phyloP scores from a whole-genome alignment of 345 rosid species.

The Eucalyptus regnans region DNA sequence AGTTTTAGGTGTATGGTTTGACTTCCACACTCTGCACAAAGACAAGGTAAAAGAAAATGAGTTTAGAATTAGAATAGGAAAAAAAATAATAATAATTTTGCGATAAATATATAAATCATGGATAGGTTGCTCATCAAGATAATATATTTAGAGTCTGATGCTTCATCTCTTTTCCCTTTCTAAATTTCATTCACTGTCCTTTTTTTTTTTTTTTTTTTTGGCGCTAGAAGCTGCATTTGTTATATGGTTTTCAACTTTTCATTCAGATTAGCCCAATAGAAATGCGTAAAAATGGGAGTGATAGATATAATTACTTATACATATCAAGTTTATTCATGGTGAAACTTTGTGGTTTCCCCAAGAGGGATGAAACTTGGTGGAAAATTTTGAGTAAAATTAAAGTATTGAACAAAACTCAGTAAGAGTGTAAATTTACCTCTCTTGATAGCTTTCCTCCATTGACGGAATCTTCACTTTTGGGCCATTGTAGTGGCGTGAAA shows the following conservation, averaged over 20 bases:
- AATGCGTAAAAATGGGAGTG: no score
- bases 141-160: neutral
- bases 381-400: neutral
- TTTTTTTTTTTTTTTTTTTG: accelerated
- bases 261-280: no score
- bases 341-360: neutral
- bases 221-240: no score
- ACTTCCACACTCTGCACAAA: no score
- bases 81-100: neutral
- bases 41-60: no score
- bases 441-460: neutral
- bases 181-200: no score
- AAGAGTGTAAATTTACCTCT: neutral
- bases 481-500: neutral
- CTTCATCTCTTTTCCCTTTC: neutral
- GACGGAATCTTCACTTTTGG: neutral
- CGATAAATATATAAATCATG: neutral
- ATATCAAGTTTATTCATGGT: neutral
- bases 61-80: no score
- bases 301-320: no score
- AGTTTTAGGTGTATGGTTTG: no score
- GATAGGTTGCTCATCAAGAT: neutral
- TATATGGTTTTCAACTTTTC: no score
- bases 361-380: neutral
- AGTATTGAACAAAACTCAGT: neutral